These are phyloP conservation scores for Pyrenopolyporus hunteri DNA, from an alignment of 495 filamentous ascomycete species.

Conservation along the genomic window DNA sequence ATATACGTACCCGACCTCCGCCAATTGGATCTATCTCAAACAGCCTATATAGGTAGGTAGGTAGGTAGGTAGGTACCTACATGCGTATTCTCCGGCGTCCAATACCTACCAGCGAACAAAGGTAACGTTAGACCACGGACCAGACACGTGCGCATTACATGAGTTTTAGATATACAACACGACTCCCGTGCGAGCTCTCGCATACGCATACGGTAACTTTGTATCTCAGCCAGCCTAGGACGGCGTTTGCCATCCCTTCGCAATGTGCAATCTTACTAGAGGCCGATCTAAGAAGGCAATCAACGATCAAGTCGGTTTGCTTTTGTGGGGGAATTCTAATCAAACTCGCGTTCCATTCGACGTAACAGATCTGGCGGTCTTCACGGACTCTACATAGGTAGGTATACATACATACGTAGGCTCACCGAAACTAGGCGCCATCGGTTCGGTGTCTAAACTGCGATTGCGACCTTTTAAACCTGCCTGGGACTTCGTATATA, in stretches of 20 bases:
- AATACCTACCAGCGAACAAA: too few species aligned
- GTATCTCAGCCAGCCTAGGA: not conserved
- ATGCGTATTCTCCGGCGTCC: too few species aligned
- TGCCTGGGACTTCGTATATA: too few species aligned
- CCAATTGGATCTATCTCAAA: too few species aligned
- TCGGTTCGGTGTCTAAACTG: too few species aligned
- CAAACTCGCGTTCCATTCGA: not conserved
- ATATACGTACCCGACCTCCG: not conserved
- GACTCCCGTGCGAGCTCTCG: not conserved
- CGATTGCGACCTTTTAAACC: too few species aligned
- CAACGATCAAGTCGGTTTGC: constrained; percentile 3
- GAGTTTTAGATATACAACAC: not conserved
- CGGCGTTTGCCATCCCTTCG: not conserved
- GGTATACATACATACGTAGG: too few species aligned
- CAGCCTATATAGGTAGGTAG: too few species aligned
- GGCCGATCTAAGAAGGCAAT: not conserved
- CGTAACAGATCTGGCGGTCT: too few species aligned
- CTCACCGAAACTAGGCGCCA: too few species aligned
- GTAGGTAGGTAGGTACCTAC: not conserved
- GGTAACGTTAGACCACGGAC: not conserved
- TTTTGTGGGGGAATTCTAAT: not conserved
- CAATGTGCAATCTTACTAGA: not conserved
- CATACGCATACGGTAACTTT: too few species aligned
- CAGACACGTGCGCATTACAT: not conserved
- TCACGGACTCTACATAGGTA: too few species aligned